Evolutionary conservation across 108 stramenopile species (phyloP).

Genomic region (Discostella pseudostelligera): DNA sequence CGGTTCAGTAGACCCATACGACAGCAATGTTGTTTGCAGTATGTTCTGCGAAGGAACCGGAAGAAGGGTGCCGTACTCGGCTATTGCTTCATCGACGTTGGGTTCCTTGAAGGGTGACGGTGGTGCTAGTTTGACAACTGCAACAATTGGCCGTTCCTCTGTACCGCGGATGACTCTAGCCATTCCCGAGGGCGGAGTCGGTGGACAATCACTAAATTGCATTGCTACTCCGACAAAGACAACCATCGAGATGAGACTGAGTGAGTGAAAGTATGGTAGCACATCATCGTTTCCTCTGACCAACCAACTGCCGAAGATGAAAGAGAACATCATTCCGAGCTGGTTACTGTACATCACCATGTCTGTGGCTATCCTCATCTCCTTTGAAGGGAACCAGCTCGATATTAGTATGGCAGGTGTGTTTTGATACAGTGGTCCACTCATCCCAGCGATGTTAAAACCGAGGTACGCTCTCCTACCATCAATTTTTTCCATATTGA

Average conservation of each 20-base stretch:
- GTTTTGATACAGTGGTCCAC: slow-evolving; percentile 77
- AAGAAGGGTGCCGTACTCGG: neutral
- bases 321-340: slow-evolving; percentile 78
- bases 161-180: slow-evolving; percentile 50
- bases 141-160: slow-evolving; percentile 19
- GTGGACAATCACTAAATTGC: slow-evolving; percentile 80
- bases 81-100: neutral
- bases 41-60: neutral
- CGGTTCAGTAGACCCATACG: neutral
- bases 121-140: neutral
- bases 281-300: slow-evolving; percentile 62
- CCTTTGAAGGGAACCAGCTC: slow-evolving; percentile 83
- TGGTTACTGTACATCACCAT: slow-evolving; percentile 80
- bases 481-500: slow-evolving; percentile 44
- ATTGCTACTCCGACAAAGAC: slow-evolving; percentile 62
- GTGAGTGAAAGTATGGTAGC: slow-evolving; percentile 64
- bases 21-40: neutral
- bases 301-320: slow-evolving; percentile 71
- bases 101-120: neutral
- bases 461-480: slow-evolving; percentile 62
- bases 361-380: slow-evolving; percentile 74
- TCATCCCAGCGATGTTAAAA: slow-evolving; percentile 75
- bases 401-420: slow-evolving; percentile 73
- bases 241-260: slow-evolving; percentile 62
- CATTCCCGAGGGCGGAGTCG: slow-evolving; percentile 70